Conservation (phyloP, 2,329 filamentous ascomycete genomes). For the Gremmenia infestans region DNA sequence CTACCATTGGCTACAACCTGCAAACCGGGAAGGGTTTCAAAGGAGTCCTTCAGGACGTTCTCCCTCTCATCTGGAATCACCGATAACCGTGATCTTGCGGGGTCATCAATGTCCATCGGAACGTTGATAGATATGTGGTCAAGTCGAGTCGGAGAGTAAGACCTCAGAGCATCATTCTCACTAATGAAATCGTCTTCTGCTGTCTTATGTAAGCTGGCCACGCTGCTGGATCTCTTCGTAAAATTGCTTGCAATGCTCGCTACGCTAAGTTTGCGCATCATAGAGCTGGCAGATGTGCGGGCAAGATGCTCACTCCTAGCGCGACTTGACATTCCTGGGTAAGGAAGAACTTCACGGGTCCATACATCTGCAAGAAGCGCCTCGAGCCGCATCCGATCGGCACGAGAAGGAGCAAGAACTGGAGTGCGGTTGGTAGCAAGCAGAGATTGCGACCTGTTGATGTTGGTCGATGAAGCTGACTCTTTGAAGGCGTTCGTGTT, state of each 20-base stretch:
- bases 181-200: constrained; percentile 19
- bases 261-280: constrained; percentile 84
- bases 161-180: constrained; percentile 13
- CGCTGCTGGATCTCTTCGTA: constrained; percentile 55
- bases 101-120: constrained; percentile 16
- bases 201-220: constrained; percentile 26
- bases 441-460: constrained; percentile 76
- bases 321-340: constrained; percentile 70
- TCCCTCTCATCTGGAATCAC: constrained; percentile 29
- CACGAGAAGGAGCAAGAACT: constrained; percentile 67
- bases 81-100: constrained; percentile 19
- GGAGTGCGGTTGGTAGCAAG: constrained; percentile 64
- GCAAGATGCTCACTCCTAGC: constrained; percentile 66
- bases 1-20: constrained; percentile 14
- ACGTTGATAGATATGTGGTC: constrained; percentile 16
- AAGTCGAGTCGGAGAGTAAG: constrained; percentile 6
- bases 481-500: constrained; percentile 71
- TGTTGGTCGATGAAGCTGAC: constrained; percentile 41
- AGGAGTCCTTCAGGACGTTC: constrained; percentile 15
- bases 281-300: constrained; percentile 72
- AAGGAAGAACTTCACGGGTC: constrained; percentile 75
- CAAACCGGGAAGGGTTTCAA: constrained; percentile 15
- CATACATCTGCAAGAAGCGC: constrained; percentile 71
- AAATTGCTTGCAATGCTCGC: constrained; percentile 75
- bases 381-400: constrained; percentile 75